A percentile compares a stretch with the other conserved stretches of the same genome.
These are phyloP conservation scores for Thalia dealbata DNA, from an alignment of 176 grass and related monocot species.

Conservation along the genomic window DNA sequence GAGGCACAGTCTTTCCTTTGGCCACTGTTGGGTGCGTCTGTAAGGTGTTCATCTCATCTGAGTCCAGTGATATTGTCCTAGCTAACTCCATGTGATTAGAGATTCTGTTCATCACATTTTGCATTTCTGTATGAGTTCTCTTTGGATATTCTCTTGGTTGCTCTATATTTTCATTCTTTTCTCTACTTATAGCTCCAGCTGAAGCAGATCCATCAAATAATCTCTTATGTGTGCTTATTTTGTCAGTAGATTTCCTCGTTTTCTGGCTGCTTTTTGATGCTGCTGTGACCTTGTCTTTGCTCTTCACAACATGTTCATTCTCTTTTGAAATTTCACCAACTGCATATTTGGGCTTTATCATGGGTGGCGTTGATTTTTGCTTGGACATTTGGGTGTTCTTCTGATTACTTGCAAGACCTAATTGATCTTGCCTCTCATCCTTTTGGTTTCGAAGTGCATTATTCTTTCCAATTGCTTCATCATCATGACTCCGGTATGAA, in stretches of 20 bases:
- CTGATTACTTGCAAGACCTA: background rate
- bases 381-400: background rate
- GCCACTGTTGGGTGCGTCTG: slow-evolving; percentile 3
- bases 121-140: slow-evolving; percentile 16
- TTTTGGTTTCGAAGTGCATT: background rate
- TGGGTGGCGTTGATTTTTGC: background rate
- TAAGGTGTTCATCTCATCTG: slow-evolving; percentile 15
- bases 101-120: slow-evolving; percentile 7
- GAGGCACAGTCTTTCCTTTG: slow-evolving; percentile 1
- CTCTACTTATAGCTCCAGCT: slow-evolving; percentile 9
- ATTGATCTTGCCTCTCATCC: background rate
- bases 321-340: background rate
- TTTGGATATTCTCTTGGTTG: slow-evolving; percentile 17
- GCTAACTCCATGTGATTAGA: slow-evolving; percentile 9
- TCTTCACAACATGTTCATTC: background rate
- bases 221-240: slow-evolving; percentile 29
- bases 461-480: background rate
- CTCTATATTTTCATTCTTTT: slow-evolving; percentile 21
- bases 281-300: background rate
- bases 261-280: background rate
- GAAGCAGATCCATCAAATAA: background rate
- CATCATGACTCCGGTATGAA: background rate
- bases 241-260: slow-evolving; percentile 11
- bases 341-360: slow-evolving; percentile 5
- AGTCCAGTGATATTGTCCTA: slow-evolving; percentile 15